phyloP scores from a whole-genome alignment of 1,284 basidiomycete species.

The Rhodotorula sp. region DNA sequence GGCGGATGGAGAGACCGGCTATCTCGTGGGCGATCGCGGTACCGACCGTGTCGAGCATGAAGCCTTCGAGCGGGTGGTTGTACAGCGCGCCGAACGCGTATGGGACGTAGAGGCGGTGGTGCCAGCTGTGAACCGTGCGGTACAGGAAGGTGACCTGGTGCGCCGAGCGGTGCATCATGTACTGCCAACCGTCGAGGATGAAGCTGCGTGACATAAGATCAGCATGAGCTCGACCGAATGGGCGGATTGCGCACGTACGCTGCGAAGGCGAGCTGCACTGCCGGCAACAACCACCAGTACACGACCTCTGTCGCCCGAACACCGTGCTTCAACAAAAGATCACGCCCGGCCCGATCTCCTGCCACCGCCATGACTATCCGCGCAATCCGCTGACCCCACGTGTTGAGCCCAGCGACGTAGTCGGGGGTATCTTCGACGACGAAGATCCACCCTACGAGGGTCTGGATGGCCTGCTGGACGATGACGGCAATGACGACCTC shows the following conservation, averaged over 20 bases:
- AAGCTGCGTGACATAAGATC: constrained; percentile 60
- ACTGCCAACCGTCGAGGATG: constrained; percentile 97
- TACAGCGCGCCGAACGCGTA: constrained; percentile 97
- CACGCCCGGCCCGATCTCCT: constrained; percentile 50
- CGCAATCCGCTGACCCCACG: constrained; percentile 55
- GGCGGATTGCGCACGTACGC: constrained; percentile 64
- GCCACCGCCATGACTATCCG: constrained; percentile 55
- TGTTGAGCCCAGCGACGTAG: constrained; percentile 58
- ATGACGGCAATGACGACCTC: constrained; percentile 78
- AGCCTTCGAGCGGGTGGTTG: constrained; percentile 95
- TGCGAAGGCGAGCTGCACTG: constrained; percentile 71
- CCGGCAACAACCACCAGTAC: constrained; percentile 95
- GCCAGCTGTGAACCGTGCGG: constrained; percentile 87
- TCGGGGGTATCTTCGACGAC: constrained; percentile 59
- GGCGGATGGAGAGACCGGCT: constrained; percentile 71
- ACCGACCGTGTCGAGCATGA: constrained; percentile 84
- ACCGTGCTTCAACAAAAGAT: constrained; percentile 56
- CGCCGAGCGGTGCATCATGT: constrained; percentile 77
- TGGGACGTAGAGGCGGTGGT: constrained; percentile 94
- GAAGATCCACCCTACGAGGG: constrained; percentile 71
- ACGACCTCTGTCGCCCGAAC: constrained; percentile 64
- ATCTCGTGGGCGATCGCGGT: constrained; percentile 73
- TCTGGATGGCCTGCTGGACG: constrained; percentile 84
- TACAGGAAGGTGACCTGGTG: constrained; percentile 82
- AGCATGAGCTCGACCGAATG: neutral